Evolutionary conservation across 2,329 filamentous ascomycete species (phyloP).

Genomic region (Fusarium circinatum): DNA sequence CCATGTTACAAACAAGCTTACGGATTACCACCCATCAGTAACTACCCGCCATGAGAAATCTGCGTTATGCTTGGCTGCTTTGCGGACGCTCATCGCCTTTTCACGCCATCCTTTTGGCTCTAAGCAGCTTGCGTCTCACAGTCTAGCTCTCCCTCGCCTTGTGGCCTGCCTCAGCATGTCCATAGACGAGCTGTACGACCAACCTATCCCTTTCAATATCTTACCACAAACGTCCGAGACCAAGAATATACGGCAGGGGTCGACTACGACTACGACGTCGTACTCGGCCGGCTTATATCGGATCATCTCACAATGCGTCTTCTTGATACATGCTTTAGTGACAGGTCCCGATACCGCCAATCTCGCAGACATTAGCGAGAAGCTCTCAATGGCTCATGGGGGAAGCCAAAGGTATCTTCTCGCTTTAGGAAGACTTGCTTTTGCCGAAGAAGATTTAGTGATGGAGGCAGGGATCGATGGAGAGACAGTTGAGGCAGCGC

Average conservation of each 20-base stretch:
- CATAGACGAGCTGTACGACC: constrained; percentile 78
- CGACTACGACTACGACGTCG: constrained; percentile 31
- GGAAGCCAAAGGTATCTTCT: constrained; percentile 86
- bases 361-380: constrained; percentile 71
- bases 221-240: constrained; percentile 39
- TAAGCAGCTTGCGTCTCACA: constrained; percentile 73
- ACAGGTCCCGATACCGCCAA: constrained; percentile 59
- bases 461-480: constrained; percentile 81
- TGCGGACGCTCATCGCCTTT: constrained; percentile 69
- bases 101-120: constrained; percentile 71
- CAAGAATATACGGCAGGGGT: not conserved
- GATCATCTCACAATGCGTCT: constrained; percentile 60
- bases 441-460: constrained; percentile 80
- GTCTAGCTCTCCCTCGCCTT: constrained; percentile 76
- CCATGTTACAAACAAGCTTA: constrained; percentile 70
- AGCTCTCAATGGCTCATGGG: constrained; percentile 75
- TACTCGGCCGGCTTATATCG: constrained; percentile 50
- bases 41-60: constrained; percentile 54
- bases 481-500: constrained; percentile 82
- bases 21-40: constrained; percentile 60
- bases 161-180: constrained; percentile 72
- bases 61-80: constrained; percentile 56
- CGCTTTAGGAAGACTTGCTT: constrained; percentile 83
- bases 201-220: constrained; percentile 56
- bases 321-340: constrained; percentile 63